A percentile compares a stretch with the other conserved stretches of the same genome.
phyloP scores from a whole-genome alignment of 1,139 yeast species.

The Yamadazyma spencermartinsiae region DNA sequence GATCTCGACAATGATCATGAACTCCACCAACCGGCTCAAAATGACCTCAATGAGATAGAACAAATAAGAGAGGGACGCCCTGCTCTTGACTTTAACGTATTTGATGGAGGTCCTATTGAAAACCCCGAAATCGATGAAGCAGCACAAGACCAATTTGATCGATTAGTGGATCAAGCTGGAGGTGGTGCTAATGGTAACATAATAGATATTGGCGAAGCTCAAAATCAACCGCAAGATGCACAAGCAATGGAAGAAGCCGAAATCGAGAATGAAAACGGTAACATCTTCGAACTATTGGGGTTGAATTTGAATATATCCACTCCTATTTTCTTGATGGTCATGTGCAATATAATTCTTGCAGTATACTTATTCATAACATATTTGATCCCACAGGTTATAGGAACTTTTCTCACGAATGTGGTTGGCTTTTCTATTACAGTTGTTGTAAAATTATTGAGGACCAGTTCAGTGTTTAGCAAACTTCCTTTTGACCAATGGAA shows the following conservation, averaged over 20 bases:
- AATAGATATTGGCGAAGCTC: constrained; percentile 6
- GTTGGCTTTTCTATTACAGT: constrained; percentile 11
- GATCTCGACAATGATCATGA: too few species aligned
- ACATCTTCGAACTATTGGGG: constrained; percentile 39
- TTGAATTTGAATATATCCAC: constrained; percentile 34
- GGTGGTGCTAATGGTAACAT: not conserved
- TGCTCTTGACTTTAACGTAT: not conserved
- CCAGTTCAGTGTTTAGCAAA: constrained; percentile 3
- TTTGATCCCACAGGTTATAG: constrained; percentile 55
- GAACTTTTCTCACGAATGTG: constrained; percentile 31
- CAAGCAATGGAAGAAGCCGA: constrained; percentile 14
- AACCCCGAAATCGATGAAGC: not conserved
- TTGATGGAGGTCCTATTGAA: not conserved
- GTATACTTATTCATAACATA: constrained; percentile 49
- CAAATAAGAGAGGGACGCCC: not conserved
- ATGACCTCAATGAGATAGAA: not conserved
- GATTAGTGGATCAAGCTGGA: constrained; percentile 2
- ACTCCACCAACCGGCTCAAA: too few species aligned
- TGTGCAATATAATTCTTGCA: constrained; percentile 44
- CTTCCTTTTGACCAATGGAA: not conserved
- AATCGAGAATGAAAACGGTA: constrained; percentile 17
- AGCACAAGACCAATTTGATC: constrained; percentile 3
- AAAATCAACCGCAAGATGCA: constrained; percentile 12
- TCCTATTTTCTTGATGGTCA: constrained; percentile 36
- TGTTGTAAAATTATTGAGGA: not conserved